phyloP scores from a whole-genome alignment of 192 early-diverging fungal species.

The Coemansia sp. region DNA sequence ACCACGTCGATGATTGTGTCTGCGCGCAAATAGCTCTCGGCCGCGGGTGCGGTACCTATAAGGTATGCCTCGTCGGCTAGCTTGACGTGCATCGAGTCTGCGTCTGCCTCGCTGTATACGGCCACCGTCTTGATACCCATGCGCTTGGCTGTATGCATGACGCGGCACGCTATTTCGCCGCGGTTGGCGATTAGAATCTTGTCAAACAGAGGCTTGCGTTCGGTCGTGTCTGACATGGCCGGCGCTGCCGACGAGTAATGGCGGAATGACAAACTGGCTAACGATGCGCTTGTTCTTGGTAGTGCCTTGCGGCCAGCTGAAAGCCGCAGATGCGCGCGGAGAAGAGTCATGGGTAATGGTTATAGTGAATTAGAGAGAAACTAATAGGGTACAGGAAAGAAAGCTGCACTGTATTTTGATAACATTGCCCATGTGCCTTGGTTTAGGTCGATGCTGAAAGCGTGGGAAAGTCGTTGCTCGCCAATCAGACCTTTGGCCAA shows the following conservation, averaged over 20 bases:
- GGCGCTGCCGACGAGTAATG: background rate
- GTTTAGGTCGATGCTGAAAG: too few species aligned
- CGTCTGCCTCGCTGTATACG: constrained; percentile 89
- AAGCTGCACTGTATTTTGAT: background rate
- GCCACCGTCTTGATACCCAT: constrained; percentile 96
- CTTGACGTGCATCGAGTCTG: constrained; percentile 76
- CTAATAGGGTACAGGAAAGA: background rate
- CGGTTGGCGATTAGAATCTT: constrained; percentile 97
- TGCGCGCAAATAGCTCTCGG: constrained; percentile 78
- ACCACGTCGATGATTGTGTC: constrained; percentile 82
- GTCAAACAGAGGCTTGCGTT: constrained; percentile 76
- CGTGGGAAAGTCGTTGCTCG: too few species aligned
- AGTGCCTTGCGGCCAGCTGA: background rate
- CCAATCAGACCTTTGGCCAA: too few species aligned
- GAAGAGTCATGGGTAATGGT: background rate
- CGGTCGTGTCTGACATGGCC: background rate
- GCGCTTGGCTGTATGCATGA: constrained; percentile 75
- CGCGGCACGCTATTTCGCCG: constrained; percentile 80
- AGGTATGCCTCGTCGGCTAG: constrained; percentile 92
- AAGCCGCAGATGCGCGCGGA: background rate
- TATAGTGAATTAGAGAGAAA: background rate
- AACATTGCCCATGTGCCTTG: too few species aligned
- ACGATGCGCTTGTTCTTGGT: too few species aligned
- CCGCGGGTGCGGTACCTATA: constrained; percentile 79
- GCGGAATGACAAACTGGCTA: background rate